Conservation (phyloP, 257 asterid genomes). For the Mentha longifolia region DNA sequence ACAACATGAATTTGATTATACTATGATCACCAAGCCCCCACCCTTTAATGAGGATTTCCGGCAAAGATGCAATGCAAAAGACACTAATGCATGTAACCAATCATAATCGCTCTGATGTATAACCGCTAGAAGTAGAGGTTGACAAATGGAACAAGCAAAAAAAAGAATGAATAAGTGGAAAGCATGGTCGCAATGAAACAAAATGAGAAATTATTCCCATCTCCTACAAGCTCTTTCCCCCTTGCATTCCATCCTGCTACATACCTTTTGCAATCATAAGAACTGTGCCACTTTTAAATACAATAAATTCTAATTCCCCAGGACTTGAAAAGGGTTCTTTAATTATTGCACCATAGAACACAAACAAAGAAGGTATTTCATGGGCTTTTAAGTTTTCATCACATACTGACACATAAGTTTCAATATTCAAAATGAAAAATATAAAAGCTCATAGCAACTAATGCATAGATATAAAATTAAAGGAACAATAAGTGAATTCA, state of each 20-base stretch:
- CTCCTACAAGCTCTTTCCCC: no score
- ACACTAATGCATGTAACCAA: not conserved
- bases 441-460: not conserved
- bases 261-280: no score
- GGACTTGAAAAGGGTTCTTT: no score
- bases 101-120: not conserved
- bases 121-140: no score
- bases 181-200: no score
- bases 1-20: no score
- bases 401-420: not conserved
- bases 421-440: conserved; percentile 7
- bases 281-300: no score
- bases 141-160: no score
- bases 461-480: not conserved
- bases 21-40: not conserved
- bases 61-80: not conserved
- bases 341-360: not conserved
- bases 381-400: not conserved
- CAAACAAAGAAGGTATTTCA: not conserved
- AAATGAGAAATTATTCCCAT: no score
- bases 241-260: no score
- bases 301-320: no score
- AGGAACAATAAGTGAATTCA: not conserved
- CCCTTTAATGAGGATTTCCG: not conserved
- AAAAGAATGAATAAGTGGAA: no score